Conservation (phyloP, 2,329 filamentous ascomycete genomes). For the Phialophora chinensis region DNA sequence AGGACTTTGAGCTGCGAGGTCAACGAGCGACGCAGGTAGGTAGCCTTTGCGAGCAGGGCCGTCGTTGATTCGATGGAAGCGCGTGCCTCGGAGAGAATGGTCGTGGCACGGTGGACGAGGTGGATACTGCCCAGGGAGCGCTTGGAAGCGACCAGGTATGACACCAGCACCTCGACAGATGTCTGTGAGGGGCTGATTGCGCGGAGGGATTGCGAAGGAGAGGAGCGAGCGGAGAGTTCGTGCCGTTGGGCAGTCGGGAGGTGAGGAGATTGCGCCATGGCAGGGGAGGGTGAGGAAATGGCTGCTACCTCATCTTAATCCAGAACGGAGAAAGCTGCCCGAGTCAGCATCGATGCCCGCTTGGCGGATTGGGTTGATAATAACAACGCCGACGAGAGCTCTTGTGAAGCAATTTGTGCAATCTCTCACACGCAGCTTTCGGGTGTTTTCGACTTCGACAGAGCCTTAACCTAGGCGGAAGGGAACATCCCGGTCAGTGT, state of each 20-base stretch:
- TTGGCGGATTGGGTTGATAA: neutral
- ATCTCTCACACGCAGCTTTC: neutral
- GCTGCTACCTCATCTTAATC: slow-evolving; percentile 11
- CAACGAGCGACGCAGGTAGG: slow-evolving; percentile 70
- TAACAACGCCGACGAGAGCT: neutral
- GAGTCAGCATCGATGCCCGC: neutral
- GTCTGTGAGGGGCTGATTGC: slow-evolving; percentile 22
- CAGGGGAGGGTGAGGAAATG: slow-evolving; percentile 28
- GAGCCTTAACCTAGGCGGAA: neutral
- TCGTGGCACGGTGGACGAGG: slow-evolving; percentile 83
- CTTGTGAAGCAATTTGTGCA: neutral
- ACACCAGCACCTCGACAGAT: slow-evolving; percentile 74
- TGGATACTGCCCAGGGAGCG: slow-evolving; percentile 82
- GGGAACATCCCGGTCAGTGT: slow-evolving; percentile 12
- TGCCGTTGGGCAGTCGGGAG: slow-evolving; percentile 17
- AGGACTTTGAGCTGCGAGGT: slow-evolving; percentile 54
- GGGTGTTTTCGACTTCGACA: neutral
- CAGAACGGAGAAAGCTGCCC: neutral
- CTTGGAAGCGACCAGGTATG: slow-evolving; percentile 84
- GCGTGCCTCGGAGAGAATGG: slow-evolving; percentile 79
- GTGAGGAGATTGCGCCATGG: slow-evolving; percentile 38
- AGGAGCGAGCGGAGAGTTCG: slow-evolving; percentile 28
- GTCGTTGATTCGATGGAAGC: slow-evolving; percentile 78
- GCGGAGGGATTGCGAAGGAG: slow-evolving; percentile 29
- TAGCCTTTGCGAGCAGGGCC: slow-evolving; percentile 71